Conservation (phyloP, 371 early-diverging fungal genomes). For the Saksenaea oblongispora region DNA sequence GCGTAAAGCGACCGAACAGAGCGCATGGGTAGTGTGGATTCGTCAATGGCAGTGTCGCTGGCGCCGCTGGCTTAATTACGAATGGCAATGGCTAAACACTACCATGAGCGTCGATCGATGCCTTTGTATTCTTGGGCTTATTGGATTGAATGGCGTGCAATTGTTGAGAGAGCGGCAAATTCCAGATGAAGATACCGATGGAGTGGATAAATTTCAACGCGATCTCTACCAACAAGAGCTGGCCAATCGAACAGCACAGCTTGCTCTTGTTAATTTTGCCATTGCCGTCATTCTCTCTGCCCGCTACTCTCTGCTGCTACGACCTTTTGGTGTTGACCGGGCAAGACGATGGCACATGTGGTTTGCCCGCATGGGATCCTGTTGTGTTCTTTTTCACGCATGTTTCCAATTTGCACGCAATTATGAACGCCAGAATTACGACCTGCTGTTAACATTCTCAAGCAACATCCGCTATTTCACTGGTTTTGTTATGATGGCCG, state of each 20-base stretch:
- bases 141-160: background rate
- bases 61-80: constrained; percentile 1
- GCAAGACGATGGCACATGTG: constrained; percentile 38
- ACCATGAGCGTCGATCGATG: background rate
- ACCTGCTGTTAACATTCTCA: constrained; percentile 12
- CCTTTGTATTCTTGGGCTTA: background rate
- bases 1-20: constrained; percentile 40
- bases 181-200: background rate
- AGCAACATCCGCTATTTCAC: constrained; percentile 29
- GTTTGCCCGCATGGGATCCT: constrained; percentile 27
- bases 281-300: constrained; percentile 33
- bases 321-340: constrained; percentile 9
- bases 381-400: constrained; percentile 31
- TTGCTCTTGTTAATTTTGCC: constrained; percentile 33
- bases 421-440: constrained; percentile 17
- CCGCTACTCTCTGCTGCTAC: constrained; percentile 19
- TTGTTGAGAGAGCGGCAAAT: background rate
- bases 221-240: constrained; percentile 22
- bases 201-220: constrained; percentile 2
- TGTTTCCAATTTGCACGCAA: constrained; percentile 29
- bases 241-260: constrained; percentile 37
- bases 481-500: constrained; percentile 20
- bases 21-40: constrained; percentile 34
- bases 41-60: constrained; percentile 27
- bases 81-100: background rate